Evolutionary conservation across 495 filamentous ascomycete genomes (phyloP).

Genomic region (Neurospora sp.): DNA sequence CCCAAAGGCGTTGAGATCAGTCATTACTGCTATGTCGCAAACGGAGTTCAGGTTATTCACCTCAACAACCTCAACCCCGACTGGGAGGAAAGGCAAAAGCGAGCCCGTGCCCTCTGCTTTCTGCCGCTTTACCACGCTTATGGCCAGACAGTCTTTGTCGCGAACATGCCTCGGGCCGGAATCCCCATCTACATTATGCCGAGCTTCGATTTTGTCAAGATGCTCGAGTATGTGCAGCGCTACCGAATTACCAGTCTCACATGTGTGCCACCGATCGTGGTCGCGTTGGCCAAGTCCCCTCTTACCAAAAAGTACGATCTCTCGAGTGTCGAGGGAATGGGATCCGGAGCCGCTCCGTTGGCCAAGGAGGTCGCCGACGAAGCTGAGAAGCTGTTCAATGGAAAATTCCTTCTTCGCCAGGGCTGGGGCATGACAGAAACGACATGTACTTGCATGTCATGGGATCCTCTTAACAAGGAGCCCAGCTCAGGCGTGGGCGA

Average conservation of each 20-base stretch:
- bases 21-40: constrained; percentile 63
- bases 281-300: constrained; percentile 63
- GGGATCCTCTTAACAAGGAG: constrained; percentile 39
- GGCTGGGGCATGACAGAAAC: constrained; percentile 83
- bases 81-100: constrained; percentile 20
- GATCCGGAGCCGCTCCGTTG: constrained; percentile 55
- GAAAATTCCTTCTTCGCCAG: constrained; percentile 52
- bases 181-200: constrained; percentile 61
- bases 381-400: constrained; percentile 46
- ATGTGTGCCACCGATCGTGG: constrained; percentile 59
- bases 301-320: constrained; percentile 58
- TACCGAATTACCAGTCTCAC: constrained; percentile 54
- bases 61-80: constrained; percentile 38
- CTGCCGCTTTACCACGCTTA: constrained; percentile 70
- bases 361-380: constrained; percentile 51
- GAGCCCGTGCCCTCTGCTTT: constrained; percentile 35
- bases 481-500: constrained; percentile 50
- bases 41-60: constrained; percentile 46
- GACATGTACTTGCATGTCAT: constrained; percentile 55
- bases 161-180: constrained; percentile 23
- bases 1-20: constrained; percentile 78
- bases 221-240: constrained; percentile 57
- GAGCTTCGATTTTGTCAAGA: constrained; percentile 60
- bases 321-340: constrained; percentile 47
- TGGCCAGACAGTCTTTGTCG: constrained; percentile 38